phyloP scores from a whole-genome alignment of 805 yeast species.

The Yarrowia sp. region DNA sequence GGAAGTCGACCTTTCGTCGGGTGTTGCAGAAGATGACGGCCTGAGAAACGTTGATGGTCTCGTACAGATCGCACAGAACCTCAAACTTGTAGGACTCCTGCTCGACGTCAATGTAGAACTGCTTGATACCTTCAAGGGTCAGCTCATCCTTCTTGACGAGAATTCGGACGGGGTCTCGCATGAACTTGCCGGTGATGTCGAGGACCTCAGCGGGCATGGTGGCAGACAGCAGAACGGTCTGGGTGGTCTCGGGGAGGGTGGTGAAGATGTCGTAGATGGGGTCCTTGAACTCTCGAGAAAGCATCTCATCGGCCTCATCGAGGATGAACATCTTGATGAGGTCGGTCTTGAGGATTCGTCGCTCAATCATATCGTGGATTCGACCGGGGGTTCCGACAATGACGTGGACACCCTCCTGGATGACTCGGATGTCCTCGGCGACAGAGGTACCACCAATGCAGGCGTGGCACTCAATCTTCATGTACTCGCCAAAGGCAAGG shows the following conservation, averaged over 20 bases:
- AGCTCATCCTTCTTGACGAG: conserved; percentile 92
- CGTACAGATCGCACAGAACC: conserved; percentile 90
- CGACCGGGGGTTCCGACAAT: conserved; percentile 98
- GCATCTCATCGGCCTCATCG: conserved; percentile 96
- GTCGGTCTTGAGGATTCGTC: conserved; percentile 71
- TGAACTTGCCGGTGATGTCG: conserved; percentile 88
- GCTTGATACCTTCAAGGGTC: conserved; percentile 91
- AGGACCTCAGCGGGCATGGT: conserved; percentile 89
- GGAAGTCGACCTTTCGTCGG: conserved; percentile 89
- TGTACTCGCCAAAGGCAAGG: conserved; percentile 77
- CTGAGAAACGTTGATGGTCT: conserved; percentile 91
- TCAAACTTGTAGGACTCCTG: conserved; percentile 94
- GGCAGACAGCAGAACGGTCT: conserved; percentile 93
- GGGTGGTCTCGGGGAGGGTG: conserved; percentile 76
- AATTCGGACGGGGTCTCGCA: conserved; percentile 89
- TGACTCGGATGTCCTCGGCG: conserved; percentile 72
- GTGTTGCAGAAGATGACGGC: conserved; percentile 98
- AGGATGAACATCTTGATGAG: conserved; percentile 81
- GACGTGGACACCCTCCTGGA: conserved; percentile 79
- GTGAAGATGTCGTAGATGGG: conserved; percentile 92
- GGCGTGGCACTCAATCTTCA: conserved; percentile 84
- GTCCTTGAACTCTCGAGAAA: conserved; percentile 90
- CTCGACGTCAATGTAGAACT: conserved; percentile 85
- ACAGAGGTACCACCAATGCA: conserved; percentile 92
- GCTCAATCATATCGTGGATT: conserved; percentile 83